Conservation (phyloP, 2,329 filamentous ascomycete species). For the Aureobasidium sp. region DNA sequence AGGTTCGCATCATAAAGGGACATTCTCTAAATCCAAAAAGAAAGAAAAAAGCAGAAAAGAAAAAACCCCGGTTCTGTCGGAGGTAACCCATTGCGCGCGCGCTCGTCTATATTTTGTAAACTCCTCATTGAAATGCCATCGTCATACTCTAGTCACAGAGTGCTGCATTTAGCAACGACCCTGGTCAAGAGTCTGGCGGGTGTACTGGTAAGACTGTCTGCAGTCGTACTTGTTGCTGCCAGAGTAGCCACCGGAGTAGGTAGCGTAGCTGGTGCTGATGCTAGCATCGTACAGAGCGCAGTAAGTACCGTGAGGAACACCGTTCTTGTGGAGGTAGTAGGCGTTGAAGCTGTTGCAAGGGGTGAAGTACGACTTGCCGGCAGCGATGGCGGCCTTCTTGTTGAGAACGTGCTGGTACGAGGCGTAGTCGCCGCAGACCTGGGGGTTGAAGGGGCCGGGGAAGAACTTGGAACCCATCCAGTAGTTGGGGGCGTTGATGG, state of each 20-base stretch:
- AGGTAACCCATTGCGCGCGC: no score
- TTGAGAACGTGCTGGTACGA: constrained; percentile 17
- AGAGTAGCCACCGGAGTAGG: constrained; percentile 11
- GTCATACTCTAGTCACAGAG: no score
- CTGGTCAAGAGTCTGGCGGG: constrained; percentile 8
- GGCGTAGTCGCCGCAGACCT: constrained; percentile 20
- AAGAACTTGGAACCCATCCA: constrained; percentile 20
- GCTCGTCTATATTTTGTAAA: no score
- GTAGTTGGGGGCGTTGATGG: constrained; percentile 14
- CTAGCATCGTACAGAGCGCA: constrained; percentile 19
- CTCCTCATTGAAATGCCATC: no score
- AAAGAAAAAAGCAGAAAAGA: no score
- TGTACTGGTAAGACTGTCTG: constrained; percentile 15
- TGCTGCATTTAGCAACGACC: constrained; percentile 10
- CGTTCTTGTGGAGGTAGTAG: constrained; percentile 18
- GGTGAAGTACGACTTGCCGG: constrained; percentile 13
- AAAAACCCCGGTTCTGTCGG: no score
- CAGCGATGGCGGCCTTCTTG: constrained; percentile 12
- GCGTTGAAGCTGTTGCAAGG: constrained; percentile 19
- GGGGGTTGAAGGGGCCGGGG: constrained; percentile 20
- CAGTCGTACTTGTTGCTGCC: constrained; percentile 13
- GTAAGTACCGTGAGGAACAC: constrained; percentile 16
- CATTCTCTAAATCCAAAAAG: no score
- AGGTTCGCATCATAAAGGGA: no score
- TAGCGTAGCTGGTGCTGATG: constrained; percentile 14